Evolutionary conservation across 2,329 filamentous ascomycete genomes (phyloP).

Genomic region (Uncinocarpus reesii): DNA sequence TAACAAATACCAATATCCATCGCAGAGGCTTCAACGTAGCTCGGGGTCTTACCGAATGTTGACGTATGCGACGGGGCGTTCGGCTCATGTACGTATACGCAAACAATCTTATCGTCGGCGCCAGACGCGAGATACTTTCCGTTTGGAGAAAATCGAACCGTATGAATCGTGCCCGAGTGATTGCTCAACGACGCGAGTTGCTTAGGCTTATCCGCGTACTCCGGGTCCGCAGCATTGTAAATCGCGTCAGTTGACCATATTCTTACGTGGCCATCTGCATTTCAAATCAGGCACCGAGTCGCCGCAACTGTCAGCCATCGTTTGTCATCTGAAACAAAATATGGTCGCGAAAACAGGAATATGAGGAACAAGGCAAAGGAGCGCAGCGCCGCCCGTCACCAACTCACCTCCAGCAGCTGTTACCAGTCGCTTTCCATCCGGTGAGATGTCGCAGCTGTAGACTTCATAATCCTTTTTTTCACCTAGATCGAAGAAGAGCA

Average conservation of each 20-base stretch:
- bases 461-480: conserved; percentile 98
- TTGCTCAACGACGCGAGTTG: conserved; percentile 98
- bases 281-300: not conserved
- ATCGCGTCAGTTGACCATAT: conserved; percentile 97
- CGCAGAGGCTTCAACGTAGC: not conserved
- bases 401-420: conserved; percentile 82
- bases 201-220: conserved; percentile 64
- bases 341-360: not conserved
- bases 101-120: conserved; percentile 97
- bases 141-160: conserved; percentile 91
- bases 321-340: not conserved
- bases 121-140: conserved; percentile 92
- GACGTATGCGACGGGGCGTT: conserved; percentile 65
- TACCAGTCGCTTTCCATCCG: conserved; percentile 81
- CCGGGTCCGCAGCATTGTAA: conserved; percentile 62
- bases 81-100: conserved; percentile 84
- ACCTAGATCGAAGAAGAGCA: conserved; percentile 41
- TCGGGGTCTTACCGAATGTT: conserved; percentile 58
- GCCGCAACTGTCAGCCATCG: not conserved
- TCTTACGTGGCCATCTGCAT: conserved; percentile 79
- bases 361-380: conserved; percentile 13
- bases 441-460: conserved; percentile 94
- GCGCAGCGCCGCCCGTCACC: not conserved
- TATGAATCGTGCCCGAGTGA: conserved; percentile 93
- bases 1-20: conserved; percentile 14